Evolutionary conservation across 495 filamentous ascomycete species (phyloP).

Genomic region (Penicillium roqueforti): DNA sequence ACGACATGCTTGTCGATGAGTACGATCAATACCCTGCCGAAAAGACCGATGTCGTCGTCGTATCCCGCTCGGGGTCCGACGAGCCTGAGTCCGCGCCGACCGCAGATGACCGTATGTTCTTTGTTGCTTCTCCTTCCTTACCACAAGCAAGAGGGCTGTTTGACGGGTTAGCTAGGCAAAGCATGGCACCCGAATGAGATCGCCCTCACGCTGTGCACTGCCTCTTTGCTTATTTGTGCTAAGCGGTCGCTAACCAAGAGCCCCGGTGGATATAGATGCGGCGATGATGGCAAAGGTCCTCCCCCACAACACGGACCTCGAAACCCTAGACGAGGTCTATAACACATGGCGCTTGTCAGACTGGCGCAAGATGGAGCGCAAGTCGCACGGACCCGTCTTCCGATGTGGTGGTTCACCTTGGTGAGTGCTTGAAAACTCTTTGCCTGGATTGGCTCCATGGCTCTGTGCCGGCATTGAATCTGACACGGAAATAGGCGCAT

Average conservation of each 20-base stretch:
- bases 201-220: not conserved
- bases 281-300: slow-evolving; percentile 80
- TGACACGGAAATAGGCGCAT: slow-evolving; percentile 61
- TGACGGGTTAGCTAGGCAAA: not conserved
- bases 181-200: not conserved
- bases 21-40: slow-evolving; percentile 72
- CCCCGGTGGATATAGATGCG: slow-evolving; percentile 53
- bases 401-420: slow-evolving; percentile 84
- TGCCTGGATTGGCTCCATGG: not conserved
- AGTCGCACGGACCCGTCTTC: slow-evolving; percentile 84
- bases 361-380: slow-evolving; percentile 69
- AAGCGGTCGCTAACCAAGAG: slow-evolving; percentile 18
- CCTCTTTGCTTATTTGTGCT: not conserved
- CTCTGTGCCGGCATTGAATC: not conserved
- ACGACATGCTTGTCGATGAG: slow-evolving; percentile 68
- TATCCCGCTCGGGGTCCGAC: slow-evolving; percentile 62
- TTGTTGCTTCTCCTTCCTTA: slow-evolving; percentile 9
- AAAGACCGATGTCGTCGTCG: slow-evolving; percentile 78
- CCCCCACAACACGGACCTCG: slow-evolving; percentile 67
- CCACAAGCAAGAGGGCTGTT: not conserved
- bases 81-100: slow-evolving; percentile 51
- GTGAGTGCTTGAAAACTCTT: slow-evolving; percentile 43
- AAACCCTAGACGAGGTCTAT: slow-evolving; percentile 61
- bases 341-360: slow-evolving; percentile 82
- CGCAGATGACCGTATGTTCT: slow-evolving; percentile 69